Evolutionary conservation across 768 basidiomycete genomes (phyloP), one percentile per base, ranked within the genome.

Genomic region (Russula ochroleuca): DNA sequence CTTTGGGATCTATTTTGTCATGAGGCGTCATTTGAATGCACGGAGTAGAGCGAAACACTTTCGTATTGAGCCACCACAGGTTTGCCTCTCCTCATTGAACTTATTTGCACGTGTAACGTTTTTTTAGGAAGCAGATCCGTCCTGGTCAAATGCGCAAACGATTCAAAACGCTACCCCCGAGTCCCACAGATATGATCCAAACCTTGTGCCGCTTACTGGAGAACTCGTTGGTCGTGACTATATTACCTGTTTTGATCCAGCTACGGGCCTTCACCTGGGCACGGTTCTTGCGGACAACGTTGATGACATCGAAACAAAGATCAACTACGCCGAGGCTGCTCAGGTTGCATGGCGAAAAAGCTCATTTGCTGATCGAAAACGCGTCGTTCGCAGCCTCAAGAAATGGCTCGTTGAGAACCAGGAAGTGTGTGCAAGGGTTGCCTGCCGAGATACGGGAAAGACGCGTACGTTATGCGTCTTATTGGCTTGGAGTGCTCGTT

Each of bases 391-490:
- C 55, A 95, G 91, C 70, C 72, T 99, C 65, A 79, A 94, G 71
- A 90, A 90, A 67, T 99, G 96, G 96, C 79, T 96, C 6, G 86
- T 98, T 38, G 86, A 90, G 67, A 94, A 98, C 70, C 90, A 94
- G 76, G 89, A 94, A 58, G 75, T 78, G 25, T 92, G 94, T 66
- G 92, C 92, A 37, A 80, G 87, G 47, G 89, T 96, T 31, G 92
- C 92, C 25, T 93, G 92, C 72, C 80, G 96, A 37, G 96, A 99
- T 74, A 93, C 93, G 0, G 96, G 96, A 47, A 99, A 98, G 81
- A 98, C 95, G 31, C 76, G 92, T 92, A 69, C 74, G 89, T 81
- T 35, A 41, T 50, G 47, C 35, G 23, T 43, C 15, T 41, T 35
- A 7, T 17, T 54, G 37, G 19, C 45, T 47, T 47, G 47, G 31